phyloP scores from a whole-genome alignment of 2,329 filamentous ascomycete genomes.

The Rosellinia necatrix region DNA sequence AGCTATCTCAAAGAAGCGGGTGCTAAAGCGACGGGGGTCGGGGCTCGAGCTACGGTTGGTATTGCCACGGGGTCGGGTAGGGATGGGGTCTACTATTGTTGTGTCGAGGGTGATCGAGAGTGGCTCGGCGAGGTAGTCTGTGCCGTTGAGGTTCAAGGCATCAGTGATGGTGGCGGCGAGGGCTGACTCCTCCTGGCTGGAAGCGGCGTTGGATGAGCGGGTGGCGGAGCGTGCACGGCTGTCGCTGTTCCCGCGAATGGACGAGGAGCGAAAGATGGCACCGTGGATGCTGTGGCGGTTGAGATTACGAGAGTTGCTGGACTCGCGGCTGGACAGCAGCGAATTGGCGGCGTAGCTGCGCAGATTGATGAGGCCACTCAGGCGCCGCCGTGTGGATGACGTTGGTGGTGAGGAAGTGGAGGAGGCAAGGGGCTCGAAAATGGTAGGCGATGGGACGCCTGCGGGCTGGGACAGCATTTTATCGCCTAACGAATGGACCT shows the following conservation, averaged over 20 bases:
- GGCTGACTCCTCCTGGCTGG: conserved; percentile 19
- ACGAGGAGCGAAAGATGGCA: conserved; percentile 26
- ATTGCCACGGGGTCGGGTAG: background rate
- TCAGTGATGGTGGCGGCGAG: conserved; percentile 18
- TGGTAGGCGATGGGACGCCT: conserved; percentile 35
- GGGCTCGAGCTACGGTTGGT: conserved; percentile 6
- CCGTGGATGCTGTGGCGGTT: conserved; percentile 30
- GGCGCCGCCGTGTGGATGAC: conserved; percentile 34
- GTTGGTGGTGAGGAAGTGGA: conserved; percentile 33
- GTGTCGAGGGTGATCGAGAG: conserved; percentile 21
- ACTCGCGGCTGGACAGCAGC: conserved; percentile 32
- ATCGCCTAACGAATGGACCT: conserved; percentile 20
- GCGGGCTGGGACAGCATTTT: conserved; percentile 40
- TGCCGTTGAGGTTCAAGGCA: conserved; percentile 17
- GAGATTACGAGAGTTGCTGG: conserved; percentile 27
- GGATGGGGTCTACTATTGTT: conserved; percentile 11
- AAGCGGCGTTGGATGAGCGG: conserved; percentile 13
- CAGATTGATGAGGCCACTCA: conserved; percentile 39
- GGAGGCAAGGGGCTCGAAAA: conserved; percentile 38
- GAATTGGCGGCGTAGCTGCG: conserved; percentile 32
- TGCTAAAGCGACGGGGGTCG: conserved; percentile 19
- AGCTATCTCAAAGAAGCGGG: conserved; percentile 34
- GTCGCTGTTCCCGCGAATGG: conserved; percentile 17
- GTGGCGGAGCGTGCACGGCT: conserved; percentile 11
- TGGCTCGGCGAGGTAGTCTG: conserved; percentile 20